Base-by-base conservation (phyloP, 2,329 filamentous ascomycete species). In the Botrytis sinoallii region DNA sequence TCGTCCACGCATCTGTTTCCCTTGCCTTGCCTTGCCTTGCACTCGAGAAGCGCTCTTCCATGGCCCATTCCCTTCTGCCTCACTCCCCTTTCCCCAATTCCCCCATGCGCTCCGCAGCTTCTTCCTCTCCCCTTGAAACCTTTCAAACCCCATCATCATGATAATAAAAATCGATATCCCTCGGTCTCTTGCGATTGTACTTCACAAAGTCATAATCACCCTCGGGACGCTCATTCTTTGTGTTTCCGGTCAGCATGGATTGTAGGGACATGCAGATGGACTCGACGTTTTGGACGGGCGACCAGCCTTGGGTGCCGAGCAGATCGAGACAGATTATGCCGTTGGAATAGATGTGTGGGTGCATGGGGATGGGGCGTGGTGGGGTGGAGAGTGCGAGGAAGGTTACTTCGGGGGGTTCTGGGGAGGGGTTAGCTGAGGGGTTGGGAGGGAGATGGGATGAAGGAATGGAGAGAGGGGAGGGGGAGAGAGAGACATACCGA, bases 271-370 rank as follows among this genome's bases (percentile, higher is more conserved):
- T 96, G 85, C 94, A 98, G 40, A 99, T 91, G 80, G 93, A 97
- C 85, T 98, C 95, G 14, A 98, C 96, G 74, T 95, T 98, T 82
- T 99, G 96, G 0, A 99, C 95, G 0, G 96, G 96, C 66, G 92
- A 96, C 96, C 96, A 99, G 73, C 96, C 96, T 76, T 94, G 91
- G 16, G 88, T 86, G 70, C 94, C 94, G 14, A 99, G 90, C 1
- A 99, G 88, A 79, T 99, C 96, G 67, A 99, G 91, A 80, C 96
- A 99, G 81, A 99, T 99, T 82, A 98, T 97, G 79, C 96, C 96
- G 65, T 75, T 75, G 64, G 93, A 96, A 85, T 99, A 99, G 83
- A 99, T 93, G 84, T 99, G 96, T 4, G 96, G 96, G 80, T 99
- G 96, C 82, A 97, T 95, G 1, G 96, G 96, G 79, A 99, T 95